Evolutionary conservation across 345 rosid genomes (phyloP), one percentile per base, ranked within the genome.

Genomic region (Clarkia xantiana): DNA sequence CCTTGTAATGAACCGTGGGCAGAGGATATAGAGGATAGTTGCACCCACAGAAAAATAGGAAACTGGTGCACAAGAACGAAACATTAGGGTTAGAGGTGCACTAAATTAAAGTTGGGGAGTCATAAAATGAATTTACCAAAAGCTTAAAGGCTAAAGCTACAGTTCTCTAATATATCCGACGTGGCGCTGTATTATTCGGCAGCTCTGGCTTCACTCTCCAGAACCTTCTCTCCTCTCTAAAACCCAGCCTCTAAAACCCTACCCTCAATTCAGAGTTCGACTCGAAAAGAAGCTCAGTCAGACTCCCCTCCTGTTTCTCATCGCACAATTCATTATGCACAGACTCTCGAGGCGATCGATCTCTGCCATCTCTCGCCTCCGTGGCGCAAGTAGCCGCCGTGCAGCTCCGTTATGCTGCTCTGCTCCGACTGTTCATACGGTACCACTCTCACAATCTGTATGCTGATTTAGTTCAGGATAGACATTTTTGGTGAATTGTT

Each of bases 311-410:
- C 18, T 29, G 1, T 18, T 14, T 18, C 47, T n/a, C 46, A 0
- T 17, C 45, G 0, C 14, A 10, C 38, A 45, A 11, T 15, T 47
- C 17, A 73, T 40, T 53, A 90, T 90, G 96, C 73, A 83, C 56
- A 72, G 71, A 47, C 74, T 90, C 52, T 69, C 83, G 0, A 69
- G 71, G 68, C 94, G 89, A 52, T 75, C 94, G 4, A 72, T 79
- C 48, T 79, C 89, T 34, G 47, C 80, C 29, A 11, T 76, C 56
- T 59, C 86, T 14, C 72, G 82, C 59, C 40, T 60, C 53, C 65
- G 72, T 10, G 61, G 75, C 61, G 39, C 73, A 9, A 58, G 65
- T 52, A 43, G 44, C 75, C 55, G 51, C 56, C 59, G 63, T 22
- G 73, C 73, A 4, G 60, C 74, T 40, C 55, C 79, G 18, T 10